Evolutionary conservation across 306 rosid species (phyloP), one percentile per base, ranked within the genome.

Genomic region (cucumber (Cucumis sativus)): DNA sequence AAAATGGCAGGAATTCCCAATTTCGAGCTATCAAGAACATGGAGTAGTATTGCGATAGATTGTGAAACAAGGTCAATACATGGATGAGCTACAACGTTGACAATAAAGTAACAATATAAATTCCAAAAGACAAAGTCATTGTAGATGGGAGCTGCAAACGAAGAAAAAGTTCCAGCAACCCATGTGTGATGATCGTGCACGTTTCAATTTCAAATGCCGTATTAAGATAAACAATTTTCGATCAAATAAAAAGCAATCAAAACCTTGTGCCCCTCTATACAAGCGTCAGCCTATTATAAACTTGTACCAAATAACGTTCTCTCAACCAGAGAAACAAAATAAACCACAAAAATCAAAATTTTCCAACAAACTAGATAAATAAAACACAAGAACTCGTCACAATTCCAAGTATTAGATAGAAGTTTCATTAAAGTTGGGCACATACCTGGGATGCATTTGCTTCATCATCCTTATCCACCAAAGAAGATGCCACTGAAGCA

Each of bases 401-500:
- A 60, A 76, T 8, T 41, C 59, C 41, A 61, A 40, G 39, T 21
- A 58, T 30, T 60, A 13, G 58, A 76, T 41, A 13, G 58, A 76
- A 60, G 17, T 43, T 23, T 61, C 70, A 58, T 76, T 15, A 51
- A 37, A 40, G 20, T 59, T 9, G 28, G 5, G 0, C 66, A 18
- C 86, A 60, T 82, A 96, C 99, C 93, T 96, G 98, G 84, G 88
- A 97, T 83, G 84, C 87, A 69, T 79, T 86, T 23, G 85, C 83
- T 51, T 84, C 97, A 60, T 88, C 98, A 30, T 91, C 93, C 82
- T 88, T 89, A 30, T 96, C 99, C 57, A 86, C 97, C 83, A 92
- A 87, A 11, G 98, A 89, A 11, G 97, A 89, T 10, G 99, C 99
- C 60, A 86, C 98, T 0, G 97, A 96, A 10, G 96, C 98, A 13